Percentiles rank a stretch among this genome's conserved stretches.
Evolutionary conservation across 805 yeast species (phyloP).

Genomic region (Saturnispora diversa): DNA sequence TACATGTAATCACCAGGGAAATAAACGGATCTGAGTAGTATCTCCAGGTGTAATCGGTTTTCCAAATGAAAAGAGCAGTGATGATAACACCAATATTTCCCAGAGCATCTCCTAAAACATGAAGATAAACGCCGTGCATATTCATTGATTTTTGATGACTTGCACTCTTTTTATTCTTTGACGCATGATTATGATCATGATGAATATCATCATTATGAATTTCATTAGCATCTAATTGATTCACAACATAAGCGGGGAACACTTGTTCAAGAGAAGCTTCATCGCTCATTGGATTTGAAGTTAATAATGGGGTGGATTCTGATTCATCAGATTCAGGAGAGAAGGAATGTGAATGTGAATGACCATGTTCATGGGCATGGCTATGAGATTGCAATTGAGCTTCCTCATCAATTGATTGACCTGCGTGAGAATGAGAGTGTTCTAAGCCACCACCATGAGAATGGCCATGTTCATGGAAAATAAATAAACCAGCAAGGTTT

Average conservation of each 20-base stretch:
- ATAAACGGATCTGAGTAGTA: constrained; percentile 80
- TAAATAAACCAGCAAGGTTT: constrained; percentile 71
- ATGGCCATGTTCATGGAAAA: constrained; percentile 85
- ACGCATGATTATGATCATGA: constrained; percentile 8
- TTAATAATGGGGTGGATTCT: constrained; percentile 10
- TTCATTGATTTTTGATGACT: constrained; percentile 57
- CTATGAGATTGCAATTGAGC: constrained; percentile 5
- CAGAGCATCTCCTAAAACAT: constrained; percentile 91
- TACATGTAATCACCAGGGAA: constrained; percentile 76
- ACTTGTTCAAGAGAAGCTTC: constrained; percentile 24
- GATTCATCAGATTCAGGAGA: constrained; percentile 2
- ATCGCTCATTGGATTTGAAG: constrained; percentile 13
- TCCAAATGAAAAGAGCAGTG: constrained; percentile 90
- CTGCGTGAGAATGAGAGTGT: constrained; percentile 18
- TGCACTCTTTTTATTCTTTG: constrained; percentile 10
- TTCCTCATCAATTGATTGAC: constrained; percentile 11
- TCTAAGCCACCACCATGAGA: constrained; percentile 34
- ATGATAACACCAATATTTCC: constrained; percentile 91
- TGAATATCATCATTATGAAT: constrained; percentile 10
- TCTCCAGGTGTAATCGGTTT: constrained; percentile 83
- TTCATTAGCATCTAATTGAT: constrained; percentile 13
- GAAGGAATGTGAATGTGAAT: constrained; percentile 1
- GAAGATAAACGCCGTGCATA: constrained; percentile 95
- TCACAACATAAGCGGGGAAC: constrained; percentile 25
- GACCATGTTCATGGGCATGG: constrained; percentile 7